A percentile compares a stretch with the other conserved stretches of the same genome.
Evolutionary conservation across 768 basidiomycete genomes (phyloP).

Genomic region (Neoboletus subvelutipes): DNA sequence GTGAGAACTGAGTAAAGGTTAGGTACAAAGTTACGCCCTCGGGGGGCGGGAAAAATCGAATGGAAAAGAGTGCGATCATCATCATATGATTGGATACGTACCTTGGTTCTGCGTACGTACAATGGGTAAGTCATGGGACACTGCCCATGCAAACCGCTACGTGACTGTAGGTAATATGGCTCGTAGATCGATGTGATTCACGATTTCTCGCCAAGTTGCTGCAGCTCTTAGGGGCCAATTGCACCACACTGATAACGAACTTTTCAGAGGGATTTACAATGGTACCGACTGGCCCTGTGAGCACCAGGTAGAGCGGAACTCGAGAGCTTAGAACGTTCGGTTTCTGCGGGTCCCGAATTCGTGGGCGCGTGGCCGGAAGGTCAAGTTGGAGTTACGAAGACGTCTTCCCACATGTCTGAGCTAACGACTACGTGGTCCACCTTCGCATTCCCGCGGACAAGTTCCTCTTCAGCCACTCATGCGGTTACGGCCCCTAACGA

Average conservation of each 20-base stretch:
- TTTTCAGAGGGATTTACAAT: neutral
- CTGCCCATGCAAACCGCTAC: constrained; percentile 4
- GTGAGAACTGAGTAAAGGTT: constrained; percentile 5
- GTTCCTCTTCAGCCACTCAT: constrained; percentile 3
- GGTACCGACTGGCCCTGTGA: neutral
- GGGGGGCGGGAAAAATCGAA: neutral
- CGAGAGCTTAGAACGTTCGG: neutral
- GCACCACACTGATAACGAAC: neutral
- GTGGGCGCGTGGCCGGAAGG: constrained; percentile 1
- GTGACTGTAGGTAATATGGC: neutral
- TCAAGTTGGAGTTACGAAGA: constrained; percentile 1
- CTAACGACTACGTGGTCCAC: constrained; percentile 19
- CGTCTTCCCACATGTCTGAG: constrained; percentile 26
- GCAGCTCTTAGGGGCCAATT: constrained; percentile 10
- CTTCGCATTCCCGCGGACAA: constrained; percentile 24
- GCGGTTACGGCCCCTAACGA: constrained; percentile 17
- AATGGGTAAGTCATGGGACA: neutral
- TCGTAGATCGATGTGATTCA: constrained; percentile 17
- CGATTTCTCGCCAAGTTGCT: constrained; percentile 3
- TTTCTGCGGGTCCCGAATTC: neutral
- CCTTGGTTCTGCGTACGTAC: constrained; percentile 12
- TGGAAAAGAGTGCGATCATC: constrained; percentile 12
- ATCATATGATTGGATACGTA: constrained; percentile 2
- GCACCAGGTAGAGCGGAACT: neutral
- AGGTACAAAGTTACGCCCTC: constrained; percentile 24